Percentiles rank a stretch among this genome's conserved stretches.
These are phyloP conservation scores for Sanguinoderma infundibulare DNA, from an alignment of 1,284 basidiomycete genomes.

Conservation along the genomic window DNA sequence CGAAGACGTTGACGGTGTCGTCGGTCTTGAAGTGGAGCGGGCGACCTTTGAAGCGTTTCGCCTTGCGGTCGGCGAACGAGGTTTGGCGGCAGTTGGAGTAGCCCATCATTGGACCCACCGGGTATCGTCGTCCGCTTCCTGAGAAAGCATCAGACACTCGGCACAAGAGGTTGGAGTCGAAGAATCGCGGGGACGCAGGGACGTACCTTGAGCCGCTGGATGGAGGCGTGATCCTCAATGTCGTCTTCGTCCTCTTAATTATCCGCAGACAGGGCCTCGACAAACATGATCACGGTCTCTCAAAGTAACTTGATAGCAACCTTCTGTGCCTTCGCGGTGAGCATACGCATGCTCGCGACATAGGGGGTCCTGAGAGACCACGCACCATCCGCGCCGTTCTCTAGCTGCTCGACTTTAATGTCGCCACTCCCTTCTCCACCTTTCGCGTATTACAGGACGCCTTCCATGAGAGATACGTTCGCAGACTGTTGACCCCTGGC, in stretches of 20 bases:
- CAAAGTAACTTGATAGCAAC: conserved; percentile 96
- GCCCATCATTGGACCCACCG: conserved; percentile 94
- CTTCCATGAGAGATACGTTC: conserved; percentile 98
- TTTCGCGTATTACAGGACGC: conserved; percentile 94
- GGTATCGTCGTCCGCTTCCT: conserved; percentile 96
- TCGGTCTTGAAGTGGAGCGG: conserved; percentile 93
- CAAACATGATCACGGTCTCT: conserved; percentile 93
- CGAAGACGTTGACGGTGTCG: conserved; percentile 96
- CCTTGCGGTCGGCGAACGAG: conserved; percentile 96
- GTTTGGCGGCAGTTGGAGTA: conserved; percentile 98
- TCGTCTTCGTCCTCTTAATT: conserved; percentile 97
- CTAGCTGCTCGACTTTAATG: conserved; percentile 79
- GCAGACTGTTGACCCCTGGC: conserved; percentile 92
- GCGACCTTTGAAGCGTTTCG: conserved; percentile 90
- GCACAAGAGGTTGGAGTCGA: no score
- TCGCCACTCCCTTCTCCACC: conserved; percentile 80
- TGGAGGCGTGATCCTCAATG: conserved; percentile 93
- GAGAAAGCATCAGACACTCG: background rate
- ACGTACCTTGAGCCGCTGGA: conserved; percentile 79
- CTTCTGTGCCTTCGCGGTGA: conserved; percentile 86
- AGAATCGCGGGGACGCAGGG: background rate
- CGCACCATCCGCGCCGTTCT: conserved; percentile 77
- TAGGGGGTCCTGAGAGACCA: background rate
- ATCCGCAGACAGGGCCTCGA: conserved; percentile 86
- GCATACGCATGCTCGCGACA: conserved; percentile 59